Conservation (phyloP, 257 asterid species). For the Solanum arcanum region DNA sequence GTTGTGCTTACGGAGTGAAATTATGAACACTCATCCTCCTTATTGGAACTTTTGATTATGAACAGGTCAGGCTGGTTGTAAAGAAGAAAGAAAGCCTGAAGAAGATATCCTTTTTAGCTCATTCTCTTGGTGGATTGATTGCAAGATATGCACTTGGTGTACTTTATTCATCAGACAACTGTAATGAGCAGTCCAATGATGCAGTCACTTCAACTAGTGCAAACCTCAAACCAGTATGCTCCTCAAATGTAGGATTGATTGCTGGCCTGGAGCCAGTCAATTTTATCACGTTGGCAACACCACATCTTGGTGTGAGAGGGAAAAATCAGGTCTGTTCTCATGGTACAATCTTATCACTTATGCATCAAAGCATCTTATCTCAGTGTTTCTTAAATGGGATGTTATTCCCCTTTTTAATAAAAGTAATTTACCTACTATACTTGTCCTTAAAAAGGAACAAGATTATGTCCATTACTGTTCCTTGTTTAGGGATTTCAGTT, state of each 20-base stretch:
- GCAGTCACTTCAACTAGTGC: slow-evolving; percentile 14
- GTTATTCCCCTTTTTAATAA: background rate
- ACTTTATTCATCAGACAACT: slow-evolving; percentile 30
- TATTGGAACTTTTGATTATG: background rate
- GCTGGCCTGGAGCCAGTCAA: slow-evolving; percentile 72
- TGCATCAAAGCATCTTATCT: background rate
- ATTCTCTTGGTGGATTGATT: slow-evolving; percentile 80
- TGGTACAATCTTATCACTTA: background rate
- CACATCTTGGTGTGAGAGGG: slow-evolving; percentile 88
- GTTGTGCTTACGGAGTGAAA: background rate
- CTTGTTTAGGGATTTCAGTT: background rate
- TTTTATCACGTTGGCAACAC: slow-evolving; percentile 78
- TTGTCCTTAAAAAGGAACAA: background rate
- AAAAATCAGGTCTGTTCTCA: slow-evolving; percentile 54
- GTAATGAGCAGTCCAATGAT: slow-evolving; percentile 13
- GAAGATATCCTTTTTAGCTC: slow-evolving; percentile 80
- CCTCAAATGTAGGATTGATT: slow-evolving; percentile 34
- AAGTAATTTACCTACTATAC: background rate
- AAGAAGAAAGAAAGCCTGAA: slow-evolving; percentile 41
- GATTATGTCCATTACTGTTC: background rate
- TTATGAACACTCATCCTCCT: background rate
- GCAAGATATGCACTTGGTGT: slow-evolving; percentile 71
- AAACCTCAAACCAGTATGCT: slow-evolving; percentile 10
- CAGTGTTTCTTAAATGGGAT: background rate
- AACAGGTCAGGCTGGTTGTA: slow-evolving; percentile 57